Percentiles rank a stretch among this genome's conserved stretches.
Conservation (phyloP, 345 rosid species). For the Rhodomyrtus tomentosa region DNA sequence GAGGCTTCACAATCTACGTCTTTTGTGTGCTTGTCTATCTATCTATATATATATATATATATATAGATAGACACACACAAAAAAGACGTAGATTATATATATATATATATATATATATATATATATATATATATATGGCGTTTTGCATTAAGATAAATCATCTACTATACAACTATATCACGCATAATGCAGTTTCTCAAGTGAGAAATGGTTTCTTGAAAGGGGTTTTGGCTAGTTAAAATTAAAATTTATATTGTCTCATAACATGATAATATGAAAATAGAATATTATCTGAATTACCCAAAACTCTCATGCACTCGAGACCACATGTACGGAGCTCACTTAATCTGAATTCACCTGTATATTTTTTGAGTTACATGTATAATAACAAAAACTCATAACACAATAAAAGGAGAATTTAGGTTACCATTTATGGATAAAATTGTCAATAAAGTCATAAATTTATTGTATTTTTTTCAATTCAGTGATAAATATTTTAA, state of each 20-base stretch:
- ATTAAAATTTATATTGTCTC: background rate
- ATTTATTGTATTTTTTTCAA: too few relatives aligned
- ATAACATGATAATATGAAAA: background rate
- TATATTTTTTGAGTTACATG: too few relatives aligned
- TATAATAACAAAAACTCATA: background rate
- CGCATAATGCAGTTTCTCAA: background rate
- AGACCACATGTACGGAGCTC: background rate
- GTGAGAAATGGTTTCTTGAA: background rate
- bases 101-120: too few relatives aligned
- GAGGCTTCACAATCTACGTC: background rate
- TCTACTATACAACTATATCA: background rate
- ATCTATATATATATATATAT: background rate
- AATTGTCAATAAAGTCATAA: too few relatives aligned
- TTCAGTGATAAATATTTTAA: too few relatives aligned
- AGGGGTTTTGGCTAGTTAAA: background rate
- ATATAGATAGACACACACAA: too few relatives aligned
- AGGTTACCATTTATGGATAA: too few relatives aligned
- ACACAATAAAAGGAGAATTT: background rate
- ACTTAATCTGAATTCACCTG: background rate
- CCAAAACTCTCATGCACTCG: too few relatives aligned
- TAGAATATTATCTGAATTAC: too few relatives aligned
- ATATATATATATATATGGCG: background rate
- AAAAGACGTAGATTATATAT: too few relatives aligned
- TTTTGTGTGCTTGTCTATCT: too few relatives aligned
- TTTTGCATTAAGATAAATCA: background rate